Percentiles rank a stretch among this genome's conserved stretches.
These are phyloP conservation scores for Polygonum maritimum DNA, from an alignment of 148 eudicot genomes.

Conservation along the genomic window DNA sequence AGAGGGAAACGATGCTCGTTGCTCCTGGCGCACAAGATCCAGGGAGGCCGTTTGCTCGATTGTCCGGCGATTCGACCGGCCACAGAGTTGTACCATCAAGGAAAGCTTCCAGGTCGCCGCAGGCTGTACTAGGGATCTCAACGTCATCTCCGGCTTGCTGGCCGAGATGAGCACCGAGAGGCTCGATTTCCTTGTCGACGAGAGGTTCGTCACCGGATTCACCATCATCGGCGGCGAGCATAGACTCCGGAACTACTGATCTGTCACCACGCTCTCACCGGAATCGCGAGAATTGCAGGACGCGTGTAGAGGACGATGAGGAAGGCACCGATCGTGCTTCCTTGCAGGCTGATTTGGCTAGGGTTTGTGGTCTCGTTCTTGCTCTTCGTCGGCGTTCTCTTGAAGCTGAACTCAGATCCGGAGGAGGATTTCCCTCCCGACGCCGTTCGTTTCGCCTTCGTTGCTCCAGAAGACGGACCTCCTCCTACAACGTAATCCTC, in stretches of 20 bases:
- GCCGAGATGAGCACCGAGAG: no score
- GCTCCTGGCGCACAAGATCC: no score
- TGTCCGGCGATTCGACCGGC: neutral
- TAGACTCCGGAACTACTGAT: no score
- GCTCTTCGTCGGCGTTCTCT: slow-evolving; percentile 31
- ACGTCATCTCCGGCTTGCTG: no score
- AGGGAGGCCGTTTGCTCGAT: neutral
- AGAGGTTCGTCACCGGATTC: no score
- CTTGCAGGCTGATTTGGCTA: slow-evolving; percentile 13
- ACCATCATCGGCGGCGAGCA: no score
- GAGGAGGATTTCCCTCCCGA: slow-evolving; percentile 51
- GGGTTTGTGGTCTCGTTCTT: slow-evolving; percentile 24
- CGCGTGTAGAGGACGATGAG: slow-evolving; percentile 16
- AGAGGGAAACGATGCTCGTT: no score
- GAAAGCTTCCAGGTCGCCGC: no score
- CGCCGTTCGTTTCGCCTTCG: slow-evolving; percentile 66
- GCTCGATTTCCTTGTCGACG: no score
- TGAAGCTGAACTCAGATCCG: slow-evolving; percentile 23
- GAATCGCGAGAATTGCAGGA: slow-evolving; percentile 23
- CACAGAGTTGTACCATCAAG: no score
- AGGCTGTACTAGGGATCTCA: no score
- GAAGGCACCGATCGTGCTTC: slow-evolving; percentile 13
- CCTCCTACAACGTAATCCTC: slow-evolving; percentile 57
- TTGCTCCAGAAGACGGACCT: slow-evolving; percentile 41
- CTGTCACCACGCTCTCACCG: no score